These are phyloP conservation scores for Arthonia radiata DNA, from an alignment of 495 filamentous ascomycete genomes.

Conservation along the genomic window DNA sequence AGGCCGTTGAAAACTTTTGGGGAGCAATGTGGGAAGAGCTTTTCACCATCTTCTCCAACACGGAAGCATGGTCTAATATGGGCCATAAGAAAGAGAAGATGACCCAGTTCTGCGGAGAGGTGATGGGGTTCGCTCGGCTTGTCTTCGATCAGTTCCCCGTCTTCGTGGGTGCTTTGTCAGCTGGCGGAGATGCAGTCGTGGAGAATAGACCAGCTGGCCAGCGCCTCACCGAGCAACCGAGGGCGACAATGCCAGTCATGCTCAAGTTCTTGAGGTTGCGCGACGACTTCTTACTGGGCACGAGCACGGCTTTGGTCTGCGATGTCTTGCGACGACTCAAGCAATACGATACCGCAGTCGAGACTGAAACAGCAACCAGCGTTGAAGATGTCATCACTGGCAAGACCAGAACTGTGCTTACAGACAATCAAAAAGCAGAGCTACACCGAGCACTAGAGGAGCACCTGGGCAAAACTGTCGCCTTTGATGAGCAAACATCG, in stretches of 20 bases:
- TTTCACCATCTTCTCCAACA: conserved; percentile 56
- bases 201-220: conserved; percentile 19
- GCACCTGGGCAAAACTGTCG: conserved; percentile 34
- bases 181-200: conserved; percentile 18
- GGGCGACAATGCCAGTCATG: conserved; percentile 36
- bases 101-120: conserved; percentile 79
- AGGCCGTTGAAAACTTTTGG: conserved; percentile 54
- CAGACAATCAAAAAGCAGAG: conserved; percentile 54
- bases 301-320: conserved; percentile 37
- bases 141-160: conserved; percentile 64
- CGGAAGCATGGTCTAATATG: conserved; percentile 49
- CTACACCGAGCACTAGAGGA: conserved; percentile 54
- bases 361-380: conserved; percentile 29
- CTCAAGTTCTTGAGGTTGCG: conserved; percentile 64
- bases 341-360: conserved; percentile 41
- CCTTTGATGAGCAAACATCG: conserved; percentile 17
- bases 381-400: conserved; percentile 35
- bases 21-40: conserved; percentile 52
- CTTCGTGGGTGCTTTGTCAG: conserved; percentile 37
- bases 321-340: conserved; percentile 53
- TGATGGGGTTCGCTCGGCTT: conserved; percentile 73
- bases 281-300: conserved; percentile 56
- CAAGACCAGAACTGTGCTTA: conserved; percentile 44
- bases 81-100: conserved; percentile 45
- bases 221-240: conserved; percentile 33